Percentiles rank a stretch among this genome's conserved stretches.
Evolutionary conservation across 371 early-diverging fungal genomes (phyloP).

Genomic region (Rhizopus arrhizus): DNA sequence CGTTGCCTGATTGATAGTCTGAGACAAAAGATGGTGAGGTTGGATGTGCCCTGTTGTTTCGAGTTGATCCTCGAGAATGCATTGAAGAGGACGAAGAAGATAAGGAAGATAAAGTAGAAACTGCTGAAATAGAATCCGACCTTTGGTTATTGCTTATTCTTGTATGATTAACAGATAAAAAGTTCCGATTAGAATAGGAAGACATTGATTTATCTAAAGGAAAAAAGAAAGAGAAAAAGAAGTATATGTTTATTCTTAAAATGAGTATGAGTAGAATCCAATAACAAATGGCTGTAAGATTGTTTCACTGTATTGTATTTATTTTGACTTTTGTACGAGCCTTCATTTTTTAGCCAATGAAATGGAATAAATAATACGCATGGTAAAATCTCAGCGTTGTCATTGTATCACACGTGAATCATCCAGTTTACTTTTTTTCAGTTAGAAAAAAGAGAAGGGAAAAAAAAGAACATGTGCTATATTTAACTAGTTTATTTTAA

Average conservation of each 20-base stretch:
- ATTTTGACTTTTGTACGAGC: neutral
- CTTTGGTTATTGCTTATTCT: no score
- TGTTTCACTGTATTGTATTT: neutral
- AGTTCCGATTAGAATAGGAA: neutral
- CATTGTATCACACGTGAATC: neutral
- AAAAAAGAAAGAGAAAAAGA: neutral
- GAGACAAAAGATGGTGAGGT: no score
- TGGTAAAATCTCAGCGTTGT: neutral
- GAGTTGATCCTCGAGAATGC: neutral
- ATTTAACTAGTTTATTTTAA: neutral
- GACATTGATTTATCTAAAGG: no score
- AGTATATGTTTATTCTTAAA: no score
- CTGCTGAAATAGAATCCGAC: neutral
- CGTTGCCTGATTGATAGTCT: neutral
- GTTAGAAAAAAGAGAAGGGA: neutral
- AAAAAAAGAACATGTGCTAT: neutral
- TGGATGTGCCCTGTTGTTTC: neutral
- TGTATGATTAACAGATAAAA: neutral
- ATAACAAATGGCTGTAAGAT: neutral
- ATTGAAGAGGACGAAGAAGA: neutral
- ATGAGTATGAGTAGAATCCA: neutral
- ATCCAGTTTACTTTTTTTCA: neutral
- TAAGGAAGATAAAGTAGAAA: neutral
- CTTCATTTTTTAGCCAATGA: neutral
- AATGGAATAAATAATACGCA: neutral